phyloP scores from a whole-genome alignment of 148 eudicot genomes.

The Chenopodium formosanum region DNA sequence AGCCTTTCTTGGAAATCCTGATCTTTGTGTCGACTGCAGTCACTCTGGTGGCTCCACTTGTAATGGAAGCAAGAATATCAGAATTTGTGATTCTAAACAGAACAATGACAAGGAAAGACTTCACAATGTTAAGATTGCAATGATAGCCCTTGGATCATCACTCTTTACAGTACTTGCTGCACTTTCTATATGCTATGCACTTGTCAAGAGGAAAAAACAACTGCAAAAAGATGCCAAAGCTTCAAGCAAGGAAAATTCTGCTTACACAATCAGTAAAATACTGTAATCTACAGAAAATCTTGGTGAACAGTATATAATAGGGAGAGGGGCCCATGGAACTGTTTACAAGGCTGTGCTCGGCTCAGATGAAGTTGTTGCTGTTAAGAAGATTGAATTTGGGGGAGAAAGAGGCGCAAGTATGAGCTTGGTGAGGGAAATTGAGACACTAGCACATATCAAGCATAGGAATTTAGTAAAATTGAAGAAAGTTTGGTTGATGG shows the following conservation, averaged over 20 bases:
- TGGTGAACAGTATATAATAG: slow-evolving; percentile 53
- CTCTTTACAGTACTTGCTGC: slow-evolving; percentile 36
- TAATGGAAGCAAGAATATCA: slow-evolving; percentile 23
- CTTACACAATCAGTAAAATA: slow-evolving; percentile 43
- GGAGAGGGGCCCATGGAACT: slow-evolving; percentile 84
- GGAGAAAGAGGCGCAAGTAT: slow-evolving; percentile 34
- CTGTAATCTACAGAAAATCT: slow-evolving; percentile 64
- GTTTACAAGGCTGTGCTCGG: slow-evolving; percentile 66
- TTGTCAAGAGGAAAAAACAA: slow-evolving; percentile 24
- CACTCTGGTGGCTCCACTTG: slow-evolving; percentile 31
- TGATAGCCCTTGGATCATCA: slow-evolving; percentile 47
- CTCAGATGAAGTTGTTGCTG: slow-evolving; percentile 57
- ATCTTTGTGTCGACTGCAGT: slow-evolving; percentile 46
- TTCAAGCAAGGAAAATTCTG: slow-evolving; percentile 43
- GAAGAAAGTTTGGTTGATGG: slow-evolving; percentile 57
- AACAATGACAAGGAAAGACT: slow-evolving; percentile 23
- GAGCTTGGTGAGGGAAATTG: slow-evolving; percentile 70
- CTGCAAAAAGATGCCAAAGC: slow-evolving; percentile 26
- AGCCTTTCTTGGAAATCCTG: slow-evolving; percentile 52
- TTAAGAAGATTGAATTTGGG: slow-evolving; percentile 59
- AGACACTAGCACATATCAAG: slow-evolving; percentile 64
- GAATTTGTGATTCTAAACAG: slow-evolving; percentile 30
- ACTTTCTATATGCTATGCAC: slow-evolving; percentile 32
- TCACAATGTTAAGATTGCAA: slow-evolving; percentile 30
- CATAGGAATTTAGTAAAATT: slow-evolving; percentile 65